phyloP scores from a whole-genome alignment of 768 basidiomycete genomes.

The Xerocomellus dryophilus region DNA sequence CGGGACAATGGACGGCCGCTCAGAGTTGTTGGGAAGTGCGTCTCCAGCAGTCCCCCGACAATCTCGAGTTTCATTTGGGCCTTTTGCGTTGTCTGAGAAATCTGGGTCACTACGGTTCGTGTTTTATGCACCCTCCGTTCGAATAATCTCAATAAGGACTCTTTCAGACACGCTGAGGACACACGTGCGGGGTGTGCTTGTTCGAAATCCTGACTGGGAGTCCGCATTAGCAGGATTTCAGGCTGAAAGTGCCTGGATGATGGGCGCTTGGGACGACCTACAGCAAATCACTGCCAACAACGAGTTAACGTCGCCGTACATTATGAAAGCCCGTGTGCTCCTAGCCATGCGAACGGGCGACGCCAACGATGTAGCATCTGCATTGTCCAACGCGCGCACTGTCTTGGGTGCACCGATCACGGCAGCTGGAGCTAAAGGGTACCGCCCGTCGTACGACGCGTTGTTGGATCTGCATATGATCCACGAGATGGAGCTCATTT shows the following conservation, averaged over 20 bases:
- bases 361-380: conserved; percentile 39
- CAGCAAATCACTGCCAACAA: conserved; percentile 52
- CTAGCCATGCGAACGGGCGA: conserved; percentile 70
- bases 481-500: conserved; percentile 78
- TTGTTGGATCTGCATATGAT: conserved; percentile 80
- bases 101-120: conserved; percentile 92
- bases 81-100: conserved; percentile 88
- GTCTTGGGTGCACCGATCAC: conserved; percentile 77
- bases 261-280: conserved; percentile 89
- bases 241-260: conserved; percentile 94
- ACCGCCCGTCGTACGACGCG: conserved; percentile 84
- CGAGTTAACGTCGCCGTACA: conserved; percentile 53
- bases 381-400: conserved; percentile 63
- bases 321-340: conserved; percentile 75
- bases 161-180: conserved; percentile 86
- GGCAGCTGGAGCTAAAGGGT: conserved; percentile 76
- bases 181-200: conserved; percentile 88
- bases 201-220: conserved; percentile 83
- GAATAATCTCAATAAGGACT: background rate
- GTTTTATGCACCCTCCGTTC: background rate
- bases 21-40: conserved; percentile 99
- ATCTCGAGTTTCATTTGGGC: conserved; percentile 85
- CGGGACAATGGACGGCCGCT: conserved; percentile 95
- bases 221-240: conserved; percentile 74
- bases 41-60: conserved; percentile 86